These are phyloP conservation scores for Malus hybrid DNA, from an alignment of 331 rosid species.

Conservation along the genomic window DNA sequence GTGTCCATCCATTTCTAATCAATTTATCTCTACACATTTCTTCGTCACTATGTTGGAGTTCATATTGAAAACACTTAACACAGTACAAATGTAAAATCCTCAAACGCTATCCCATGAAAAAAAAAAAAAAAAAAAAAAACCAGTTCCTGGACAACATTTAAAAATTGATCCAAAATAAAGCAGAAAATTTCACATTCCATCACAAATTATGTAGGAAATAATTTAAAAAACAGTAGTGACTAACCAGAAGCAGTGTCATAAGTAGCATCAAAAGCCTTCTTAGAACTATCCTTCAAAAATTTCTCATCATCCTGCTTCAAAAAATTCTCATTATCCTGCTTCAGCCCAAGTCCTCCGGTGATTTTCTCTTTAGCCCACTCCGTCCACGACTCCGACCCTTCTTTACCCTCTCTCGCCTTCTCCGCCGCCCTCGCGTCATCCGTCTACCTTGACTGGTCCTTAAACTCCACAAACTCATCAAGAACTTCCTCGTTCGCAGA, in stretches of 20 bases:
- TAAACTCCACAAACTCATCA: slow-evolving; percentile 19
- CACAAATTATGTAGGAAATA: too few relatives aligned
- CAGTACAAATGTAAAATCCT: too few relatives aligned
- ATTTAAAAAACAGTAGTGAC: background rate
- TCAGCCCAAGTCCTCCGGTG: slow-evolving; percentile 52
- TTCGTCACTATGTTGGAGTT: too few relatives aligned
- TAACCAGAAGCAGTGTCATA: slow-evolving; percentile 45
- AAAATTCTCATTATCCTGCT: slow-evolving; percentile 1
- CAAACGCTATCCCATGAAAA: too few relatives aligned
- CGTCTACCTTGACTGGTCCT: slow-evolving; percentile 10
- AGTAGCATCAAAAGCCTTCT: slow-evolving; percentile 7
- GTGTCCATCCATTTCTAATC: too few relatives aligned
- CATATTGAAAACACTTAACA: too few relatives aligned
- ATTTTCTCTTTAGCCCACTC: slow-evolving; percentile 75
- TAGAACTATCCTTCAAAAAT: background rate
- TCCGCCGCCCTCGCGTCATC: slow-evolving; percentile 29
- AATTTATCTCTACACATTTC: too few relatives aligned
- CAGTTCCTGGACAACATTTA: too few relatives aligned
- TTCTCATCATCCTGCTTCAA: too few relatives aligned
- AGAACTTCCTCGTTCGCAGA: slow-evolving; percentile 30
- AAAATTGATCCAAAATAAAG: too few relatives aligned
- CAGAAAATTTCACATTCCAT: too few relatives aligned
- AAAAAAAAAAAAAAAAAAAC: too few relatives aligned
- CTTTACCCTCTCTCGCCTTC: slow-evolving; percentile 30
- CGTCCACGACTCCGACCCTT: slow-evolving; percentile 56